A percentile compares a stretch with the other conserved stretches of the same genome.
phyloP scores from a whole-genome alignment of 768 basidiomycete genomes.

The Hericium coralloides region DNA sequence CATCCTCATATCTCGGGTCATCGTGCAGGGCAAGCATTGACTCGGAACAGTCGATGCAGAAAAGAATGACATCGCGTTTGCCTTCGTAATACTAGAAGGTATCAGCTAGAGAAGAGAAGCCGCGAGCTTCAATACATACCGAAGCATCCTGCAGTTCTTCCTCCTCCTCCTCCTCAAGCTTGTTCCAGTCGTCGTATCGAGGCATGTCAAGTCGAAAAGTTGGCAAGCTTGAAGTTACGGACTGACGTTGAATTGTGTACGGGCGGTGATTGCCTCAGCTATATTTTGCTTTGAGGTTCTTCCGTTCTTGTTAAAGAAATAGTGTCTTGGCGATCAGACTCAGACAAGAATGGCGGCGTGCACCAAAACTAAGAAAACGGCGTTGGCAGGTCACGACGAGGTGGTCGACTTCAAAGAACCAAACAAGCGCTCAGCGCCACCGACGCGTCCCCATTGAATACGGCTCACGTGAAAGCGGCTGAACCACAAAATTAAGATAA shows the following conservation, averaged over 20 bases:
- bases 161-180: slow-evolving; percentile 71
- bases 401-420: background rate
- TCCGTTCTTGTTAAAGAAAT: background rate
- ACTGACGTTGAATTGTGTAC: background rate
- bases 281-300: background rate
- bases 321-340: too few relatives aligned
- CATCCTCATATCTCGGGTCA: slow-evolving; percentile 54
- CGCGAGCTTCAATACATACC: slow-evolving; percentile 28
- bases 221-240: background rate
- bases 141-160: slow-evolving; percentile 69
- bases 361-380: too few relatives aligned
- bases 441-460: background rate
- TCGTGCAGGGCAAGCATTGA: slow-evolving; percentile 77
- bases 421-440: background rate
- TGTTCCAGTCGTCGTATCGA: slow-evolving; percentile 75
- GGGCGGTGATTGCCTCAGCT: background rate
- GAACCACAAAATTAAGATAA: too few relatives aligned
- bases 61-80: slow-evolving; percentile 82
- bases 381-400: too few relatives aligned
- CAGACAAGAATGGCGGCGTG: too few relatives aligned
- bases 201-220: slow-evolving; percentile 35
- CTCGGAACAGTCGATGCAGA: slow-evolving; percentile 89
- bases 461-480: too few relatives aligned
- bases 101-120: slow-evolving; percentile 1
- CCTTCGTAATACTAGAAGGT: slow-evolving; percentile 51